These are phyloP conservation scores for Boletus subcaerulescens DNA, from an alignment of 768 basidiomycete species.

Conservation along the genomic window DNA sequence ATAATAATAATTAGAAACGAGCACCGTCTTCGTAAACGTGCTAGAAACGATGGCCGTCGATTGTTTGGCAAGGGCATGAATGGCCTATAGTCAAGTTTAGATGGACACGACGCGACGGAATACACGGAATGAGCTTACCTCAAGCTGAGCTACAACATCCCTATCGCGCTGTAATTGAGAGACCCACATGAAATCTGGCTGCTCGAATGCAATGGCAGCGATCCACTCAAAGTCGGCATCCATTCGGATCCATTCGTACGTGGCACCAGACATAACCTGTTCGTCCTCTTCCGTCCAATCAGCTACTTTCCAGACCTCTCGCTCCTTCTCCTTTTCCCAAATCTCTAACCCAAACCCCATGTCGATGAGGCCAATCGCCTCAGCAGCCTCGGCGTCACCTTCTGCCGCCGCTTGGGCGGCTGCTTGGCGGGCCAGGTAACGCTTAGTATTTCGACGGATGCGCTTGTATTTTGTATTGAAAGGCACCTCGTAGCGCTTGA, in stretches of 20 bases:
- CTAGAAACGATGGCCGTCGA: constrained; percentile 86
- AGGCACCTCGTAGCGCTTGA: constrained; percentile 95
- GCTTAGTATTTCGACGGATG: constrained; percentile 91
- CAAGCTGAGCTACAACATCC: constrained; percentile 95
- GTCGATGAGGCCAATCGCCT: constrained; percentile 91
- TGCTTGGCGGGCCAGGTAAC: constrained; percentile 90
- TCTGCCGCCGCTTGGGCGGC: constrained; percentile 92
- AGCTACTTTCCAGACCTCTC: constrained; percentile 93
- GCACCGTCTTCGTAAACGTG: constrained; percentile 87
- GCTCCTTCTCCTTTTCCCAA: constrained; percentile 94
- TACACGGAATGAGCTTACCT: constrained; percentile 53
- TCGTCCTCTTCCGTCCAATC: constrained; percentile 99
- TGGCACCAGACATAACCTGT: constrained; percentile 88
- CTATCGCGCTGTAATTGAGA: constrained; percentile 92
- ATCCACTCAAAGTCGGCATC: constrained; percentile 99
- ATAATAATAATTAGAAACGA: constrained; percentile 95
- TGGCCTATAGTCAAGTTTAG: constrained; percentile 59
- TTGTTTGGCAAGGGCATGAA: constrained; percentile 78
- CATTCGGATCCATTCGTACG: constrained; percentile 99
- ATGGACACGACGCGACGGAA: neutral
- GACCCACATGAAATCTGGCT: constrained; percentile 99
- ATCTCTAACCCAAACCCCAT: constrained; percentile 92
- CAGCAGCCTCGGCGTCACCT: constrained; percentile 87
- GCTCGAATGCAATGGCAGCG: constrained; percentile 85
- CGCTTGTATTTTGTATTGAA: constrained; percentile 99